Base-by-base conservation (phyloP, 345 rosid genomes). In the Eucalyptus marginata region DNA sequence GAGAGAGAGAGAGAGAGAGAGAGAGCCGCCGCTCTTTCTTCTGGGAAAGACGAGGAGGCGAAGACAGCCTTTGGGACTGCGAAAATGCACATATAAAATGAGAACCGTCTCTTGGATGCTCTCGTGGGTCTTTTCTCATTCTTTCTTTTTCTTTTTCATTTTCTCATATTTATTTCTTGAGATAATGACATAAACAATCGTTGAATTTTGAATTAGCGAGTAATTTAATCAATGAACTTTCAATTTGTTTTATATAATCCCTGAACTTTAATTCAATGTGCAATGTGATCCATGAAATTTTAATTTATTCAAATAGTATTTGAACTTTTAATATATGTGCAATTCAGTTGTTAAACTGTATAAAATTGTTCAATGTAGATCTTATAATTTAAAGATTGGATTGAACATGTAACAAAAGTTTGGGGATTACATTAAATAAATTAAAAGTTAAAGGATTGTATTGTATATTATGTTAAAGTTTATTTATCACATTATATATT, bases 31-130 rank as follows among this genome's bases (percentile, higher is more conserved):
- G 24, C 51, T 79, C 64, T 84, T 16, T 85, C 52, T 46, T 16
- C 85, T 33, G 88, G 90, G 68, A 86, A 36, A 54, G 62, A 52
- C 33, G 90, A 92, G 89, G 71, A 89, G 92, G 90, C 89, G 76
- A 49, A 49, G 43, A 86, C 51, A 50, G 87, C 91, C 64, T 59
- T 90, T 92, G 89, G 92, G 89, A 71, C 5, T 16, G 15, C 3
- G 62, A 64, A 49, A 83, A 59, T 68, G 89, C 1, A 66, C 89
- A n/a, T 10, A 15, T 33, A 9, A 56, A 56, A 56, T 24, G 62
- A 56, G 62, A 56, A 56, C 13, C 13, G 22, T 40, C 84, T 5
- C 84, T 76, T 20, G 64, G 56, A 40, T 49, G 17, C 71, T 62
- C 66, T 56, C 71, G 88, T 14, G 89, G 89, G 81, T 8, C 71